These are phyloP conservation scores for Hyaloscypha finlandica DNA, from an alignment of 495 filamentous ascomycete species.

Conservation along the genomic window DNA sequence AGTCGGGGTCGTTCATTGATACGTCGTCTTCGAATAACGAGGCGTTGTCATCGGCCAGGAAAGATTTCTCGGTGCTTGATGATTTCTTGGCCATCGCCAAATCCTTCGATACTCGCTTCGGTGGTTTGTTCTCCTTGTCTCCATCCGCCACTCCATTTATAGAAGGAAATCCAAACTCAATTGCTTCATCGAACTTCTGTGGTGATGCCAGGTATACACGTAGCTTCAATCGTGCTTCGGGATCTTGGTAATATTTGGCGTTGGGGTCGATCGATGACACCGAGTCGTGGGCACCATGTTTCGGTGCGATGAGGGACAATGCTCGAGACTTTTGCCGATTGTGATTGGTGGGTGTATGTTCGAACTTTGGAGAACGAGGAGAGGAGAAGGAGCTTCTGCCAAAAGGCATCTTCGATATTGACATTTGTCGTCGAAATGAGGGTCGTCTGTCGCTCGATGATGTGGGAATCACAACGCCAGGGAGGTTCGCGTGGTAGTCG, in stretches of 20 bases:
- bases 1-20: conserved; percentile 53
- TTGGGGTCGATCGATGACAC: conserved; percentile 66
- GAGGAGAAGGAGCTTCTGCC: conserved; percentile 39
- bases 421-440: conserved; percentile 55
- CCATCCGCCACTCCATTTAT: conserved; percentile 40
- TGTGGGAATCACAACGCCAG: conserved; percentile 39
- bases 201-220: conserved; percentile 88
- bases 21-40: conserved; percentile 51
- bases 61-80: conserved; percentile 41
- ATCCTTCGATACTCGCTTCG: conserved; percentile 26
- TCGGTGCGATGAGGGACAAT: conserved; percentile 50
- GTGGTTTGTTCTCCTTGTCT: conserved; percentile 36
- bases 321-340: conserved; percentile 49
- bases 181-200: conserved; percentile 93
- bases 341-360: conserved; percentile 26
- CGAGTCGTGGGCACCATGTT: conserved; percentile 36
- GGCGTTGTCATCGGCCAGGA: conserved; percentile 49
- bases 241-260: conserved; percentile 86
- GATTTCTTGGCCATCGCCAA: conserved; percentile 26
- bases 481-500: conserved; percentile 52
- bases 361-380: conserved; percentile 23
- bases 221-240: conserved; percentile 83
- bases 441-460: conserved; percentile 43
- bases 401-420: conserved; percentile 56
- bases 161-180: conserved; percentile 90